A percentile compares a stretch with the other conserved stretches of the same genome.
Conservation (phyloP, 1,139 yeast species). For the Saccharomyces hybrid region DNA sequence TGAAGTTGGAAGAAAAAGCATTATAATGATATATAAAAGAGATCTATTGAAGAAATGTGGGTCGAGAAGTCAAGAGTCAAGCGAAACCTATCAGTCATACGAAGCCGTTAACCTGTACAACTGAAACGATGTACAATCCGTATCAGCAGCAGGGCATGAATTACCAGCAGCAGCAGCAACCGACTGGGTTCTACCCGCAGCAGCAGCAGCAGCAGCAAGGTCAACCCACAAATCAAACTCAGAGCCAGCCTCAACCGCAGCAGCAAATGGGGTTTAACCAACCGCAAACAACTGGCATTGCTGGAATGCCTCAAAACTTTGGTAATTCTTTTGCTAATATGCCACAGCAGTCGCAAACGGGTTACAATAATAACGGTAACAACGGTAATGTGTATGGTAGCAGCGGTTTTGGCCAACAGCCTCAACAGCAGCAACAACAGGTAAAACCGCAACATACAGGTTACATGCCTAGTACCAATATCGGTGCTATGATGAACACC, state of each 20-base stretch:
- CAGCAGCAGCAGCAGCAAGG: background rate
- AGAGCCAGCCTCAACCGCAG: conserved; percentile 1
- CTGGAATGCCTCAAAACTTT: background rate
- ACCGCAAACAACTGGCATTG: background rate
- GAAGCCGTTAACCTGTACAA: background rate
- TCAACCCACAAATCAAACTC: background rate
- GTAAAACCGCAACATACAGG: background rate
- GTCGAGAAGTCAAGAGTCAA: background rate
- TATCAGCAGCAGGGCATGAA: background rate
- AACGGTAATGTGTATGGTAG: background rate
- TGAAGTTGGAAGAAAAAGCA: background rate
- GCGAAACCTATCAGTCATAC: background rate
- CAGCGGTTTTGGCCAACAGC: background rate
- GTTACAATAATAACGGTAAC: background rate
- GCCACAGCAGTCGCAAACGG: background rate
- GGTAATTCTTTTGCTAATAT: background rate
- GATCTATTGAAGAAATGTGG: background rate
- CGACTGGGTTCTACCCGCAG: background rate
- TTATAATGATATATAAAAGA: too few species aligned
- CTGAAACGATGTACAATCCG: background rate
- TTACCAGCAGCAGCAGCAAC: background rate
- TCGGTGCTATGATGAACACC: background rate
- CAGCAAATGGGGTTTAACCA: background rate
- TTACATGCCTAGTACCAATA: background rate
- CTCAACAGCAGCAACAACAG: background rate